Conservation (phyloP, 2,329 filamentous ascomycete genomes). For the Fusarium oxysporum region DNA sequence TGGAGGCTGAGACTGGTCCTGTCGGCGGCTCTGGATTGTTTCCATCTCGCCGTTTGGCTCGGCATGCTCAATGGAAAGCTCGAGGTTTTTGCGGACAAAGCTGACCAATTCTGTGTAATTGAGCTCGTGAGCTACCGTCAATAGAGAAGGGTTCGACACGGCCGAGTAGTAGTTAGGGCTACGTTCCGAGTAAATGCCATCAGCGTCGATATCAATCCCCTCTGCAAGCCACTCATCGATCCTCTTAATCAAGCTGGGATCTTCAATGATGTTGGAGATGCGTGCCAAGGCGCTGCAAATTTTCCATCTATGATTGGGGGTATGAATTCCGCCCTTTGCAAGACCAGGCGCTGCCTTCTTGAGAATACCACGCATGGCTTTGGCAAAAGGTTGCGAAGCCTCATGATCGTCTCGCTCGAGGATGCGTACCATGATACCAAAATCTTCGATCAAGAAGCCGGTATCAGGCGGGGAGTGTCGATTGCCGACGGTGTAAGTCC, state of each 20-base stretch:
- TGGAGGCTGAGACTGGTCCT: slow-evolving; percentile 6
- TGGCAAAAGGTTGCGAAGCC: not conserved
- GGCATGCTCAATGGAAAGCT: slow-evolving; percentile 11
- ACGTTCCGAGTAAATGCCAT: slow-evolving; percentile 19
- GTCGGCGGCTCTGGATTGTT: slow-evolving; percentile 10
- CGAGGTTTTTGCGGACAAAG: slow-evolving; percentile 14
- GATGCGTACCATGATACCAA: slow-evolving; percentile 23
- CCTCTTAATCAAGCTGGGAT: not conserved
- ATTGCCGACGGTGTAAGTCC: slow-evolving; percentile 18
- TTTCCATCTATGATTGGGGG: slow-evolving; percentile 21
- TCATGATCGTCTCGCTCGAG: slow-evolving; percentile 8
- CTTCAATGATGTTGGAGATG: slow-evolving; percentile 1
- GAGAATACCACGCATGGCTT: slow-evolving; percentile 10
- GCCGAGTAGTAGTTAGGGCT: slow-evolving; percentile 23
- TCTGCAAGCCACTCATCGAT: slow-evolving; percentile 24
- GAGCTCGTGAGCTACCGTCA: slow-evolving; percentile 8
- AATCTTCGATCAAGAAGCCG: slow-evolving; percentile 18
- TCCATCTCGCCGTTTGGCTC: slow-evolving; percentile 22
- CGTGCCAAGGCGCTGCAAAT: slow-evolving; percentile 20
- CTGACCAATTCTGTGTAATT: not conserved
- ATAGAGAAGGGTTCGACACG: slow-evolving; percentile 9
- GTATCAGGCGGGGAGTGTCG: slow-evolving; percentile 22
- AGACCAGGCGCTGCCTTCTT: slow-evolving; percentile 12
- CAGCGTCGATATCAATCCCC: slow-evolving; percentile 14
- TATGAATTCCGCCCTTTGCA: slow-evolving; percentile 11